Base-by-base conservation (phyloP, 768 basidiomycete species). In the Neoboletus magnificus region DNA sequence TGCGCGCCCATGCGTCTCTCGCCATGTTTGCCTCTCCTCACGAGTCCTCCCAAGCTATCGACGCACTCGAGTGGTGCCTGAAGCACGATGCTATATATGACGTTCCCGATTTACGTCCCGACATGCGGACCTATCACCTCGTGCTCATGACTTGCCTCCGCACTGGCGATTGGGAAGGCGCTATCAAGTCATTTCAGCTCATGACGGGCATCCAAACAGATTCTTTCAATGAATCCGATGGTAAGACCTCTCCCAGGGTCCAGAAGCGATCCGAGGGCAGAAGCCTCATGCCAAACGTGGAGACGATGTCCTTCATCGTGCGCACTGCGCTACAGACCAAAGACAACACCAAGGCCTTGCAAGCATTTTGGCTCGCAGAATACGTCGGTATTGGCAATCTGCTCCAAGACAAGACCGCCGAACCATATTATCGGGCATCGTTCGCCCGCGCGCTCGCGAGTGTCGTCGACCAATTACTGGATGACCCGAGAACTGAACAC, bases 41-140 rank as follows among this genome's bases (percentile, higher is more conserved):
- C 20, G 73, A 76, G 49, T 69, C 82, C 1, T 69, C 76, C 11
- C 75, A 79, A 54, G 82, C 84, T 5, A 70, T 89, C 40, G 78
- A 82, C 54, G 76, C 71, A 3, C 73, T 92, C 25, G 80, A 87
- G 64, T 89, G 87, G 86, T 86, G 87, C 81, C 67, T 88, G 50
- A 75, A 76, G 49, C 79, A 81, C 55, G 82, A 82, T 61, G 76
- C 77, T 25, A 64, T 74, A 20, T 74, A 71, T n/a, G 74, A 75
- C 56, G 77, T 79, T 4, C 75, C 75, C 30, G 71, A 73, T n/a
- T 52, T 76, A 27, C 68, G 73, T 22, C 70, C 71, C 6, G 57
- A 68, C 51, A 29, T 57, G 54, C 62, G 60, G 48, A 82, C 86
- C 10, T 90, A 80, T 69, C 80, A 81, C 58, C 76, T 86, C 27